Evolutionary conservation across 2,329 filamentous ascomycete species (phyloP).

Genomic region (Pseudonectria buxi): DNA sequence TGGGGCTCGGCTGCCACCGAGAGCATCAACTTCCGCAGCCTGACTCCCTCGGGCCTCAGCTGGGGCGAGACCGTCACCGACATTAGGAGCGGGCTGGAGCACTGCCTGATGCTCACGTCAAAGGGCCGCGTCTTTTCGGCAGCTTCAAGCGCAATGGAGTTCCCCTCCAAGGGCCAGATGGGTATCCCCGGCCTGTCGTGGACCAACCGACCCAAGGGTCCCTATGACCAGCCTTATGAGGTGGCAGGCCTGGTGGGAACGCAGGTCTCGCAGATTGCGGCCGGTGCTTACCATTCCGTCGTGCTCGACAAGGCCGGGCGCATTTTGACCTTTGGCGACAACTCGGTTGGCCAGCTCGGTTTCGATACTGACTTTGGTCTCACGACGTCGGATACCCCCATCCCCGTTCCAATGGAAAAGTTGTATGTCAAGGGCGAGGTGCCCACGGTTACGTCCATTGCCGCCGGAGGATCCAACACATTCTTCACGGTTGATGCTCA

Average conservation of each 20-base stretch:
- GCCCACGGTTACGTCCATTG: constrained; percentile 67
- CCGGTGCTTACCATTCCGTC: constrained; percentile 82
- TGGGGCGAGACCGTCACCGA: constrained; percentile 69
- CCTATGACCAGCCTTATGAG: constrained; percentile 79
- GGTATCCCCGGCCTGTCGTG: constrained; percentile 79
- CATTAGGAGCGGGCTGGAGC: constrained; percentile 74
- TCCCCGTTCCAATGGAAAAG: constrained; percentile 60
- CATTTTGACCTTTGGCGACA: constrained; percentile 86
- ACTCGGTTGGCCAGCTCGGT: constrained; percentile 86
- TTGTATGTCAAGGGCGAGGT: constrained; percentile 63
- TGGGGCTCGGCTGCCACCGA: constrained; percentile 42
- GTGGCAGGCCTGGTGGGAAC: constrained; percentile 64
- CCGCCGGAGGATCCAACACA: constrained; percentile 79
- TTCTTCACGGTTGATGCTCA: constrained; percentile 81
- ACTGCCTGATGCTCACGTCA: constrained; percentile 78
- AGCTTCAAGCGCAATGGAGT: constrained; percentile 72
- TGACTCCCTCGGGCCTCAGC: constrained; percentile 58
- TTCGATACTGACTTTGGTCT: constrained; percentile 60
- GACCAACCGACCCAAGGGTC: constrained; percentile 66
- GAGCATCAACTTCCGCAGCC: constrained; percentile 61
- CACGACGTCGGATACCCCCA: constrained; percentile 61
- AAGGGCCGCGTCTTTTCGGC: constrained; percentile 81
- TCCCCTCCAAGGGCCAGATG: constrained; percentile 77
- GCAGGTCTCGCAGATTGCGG: constrained; percentile 66
- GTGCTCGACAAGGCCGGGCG: constrained; percentile 69